A percentile compares a stretch with the other conserved stretches of the same genome.
phyloP scores from a whole-genome alignment of 2,329 filamentous ascomycete genomes.

The Exophiala xenobiotica region DNA sequence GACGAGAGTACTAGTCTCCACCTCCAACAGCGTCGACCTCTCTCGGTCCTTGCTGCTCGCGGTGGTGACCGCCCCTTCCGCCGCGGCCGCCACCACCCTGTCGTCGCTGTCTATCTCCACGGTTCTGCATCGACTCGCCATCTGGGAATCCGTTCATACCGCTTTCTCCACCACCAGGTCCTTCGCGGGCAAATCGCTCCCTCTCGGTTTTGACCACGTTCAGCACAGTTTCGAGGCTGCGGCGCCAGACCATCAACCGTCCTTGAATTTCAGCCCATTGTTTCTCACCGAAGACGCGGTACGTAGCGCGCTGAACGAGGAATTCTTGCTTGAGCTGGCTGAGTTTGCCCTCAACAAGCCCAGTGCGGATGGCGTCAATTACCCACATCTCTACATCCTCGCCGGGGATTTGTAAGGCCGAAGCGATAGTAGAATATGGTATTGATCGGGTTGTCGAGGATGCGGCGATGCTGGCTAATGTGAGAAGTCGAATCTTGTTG shows the following conservation, averaged over 20 bases:
- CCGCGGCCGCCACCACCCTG: slow-evolving; percentile 35
- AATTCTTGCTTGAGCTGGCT: slow-evolving; percentile 91
- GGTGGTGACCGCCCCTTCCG: slow-evolving; percentile 27
- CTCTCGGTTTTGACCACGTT: slow-evolving; percentile 77
- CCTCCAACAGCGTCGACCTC: slow-evolving; percentile 40
- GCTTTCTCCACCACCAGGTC: slow-evolving; percentile 30
- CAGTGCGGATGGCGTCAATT: slow-evolving; percentile 94
- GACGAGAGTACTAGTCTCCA: slow-evolving; percentile 31
- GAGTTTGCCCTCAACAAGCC: slow-evolving; percentile 93
- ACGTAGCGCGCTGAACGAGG: slow-evolving; percentile 91
- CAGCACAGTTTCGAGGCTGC: slow-evolving; percentile 75
- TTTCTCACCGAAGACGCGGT: slow-evolving; percentile 95
- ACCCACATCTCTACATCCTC: slow-evolving; percentile 97
- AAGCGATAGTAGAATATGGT: slow-evolving; percentile 80
- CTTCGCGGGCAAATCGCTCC: slow-evolving; percentile 72
- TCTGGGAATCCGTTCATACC: slow-evolving; percentile 20
- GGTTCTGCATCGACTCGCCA: slow-evolving; percentile 10
- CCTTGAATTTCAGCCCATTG: slow-evolving; percentile 96
- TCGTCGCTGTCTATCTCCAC: slow-evolving; percentile 19
- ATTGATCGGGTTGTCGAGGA: slow-evolving; percentile 81
- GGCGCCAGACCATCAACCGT: slow-evolving; percentile 86
- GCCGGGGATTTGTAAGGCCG: slow-evolving; percentile 75
- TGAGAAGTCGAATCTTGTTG: slow-evolving; percentile 95
- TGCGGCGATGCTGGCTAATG: slow-evolving; percentile 84
- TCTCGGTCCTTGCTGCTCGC: slow-evolving; percentile 34